phyloP scores from a whole-genome alignment of 164 flowering plant species.

The Santalum album region DNA sequence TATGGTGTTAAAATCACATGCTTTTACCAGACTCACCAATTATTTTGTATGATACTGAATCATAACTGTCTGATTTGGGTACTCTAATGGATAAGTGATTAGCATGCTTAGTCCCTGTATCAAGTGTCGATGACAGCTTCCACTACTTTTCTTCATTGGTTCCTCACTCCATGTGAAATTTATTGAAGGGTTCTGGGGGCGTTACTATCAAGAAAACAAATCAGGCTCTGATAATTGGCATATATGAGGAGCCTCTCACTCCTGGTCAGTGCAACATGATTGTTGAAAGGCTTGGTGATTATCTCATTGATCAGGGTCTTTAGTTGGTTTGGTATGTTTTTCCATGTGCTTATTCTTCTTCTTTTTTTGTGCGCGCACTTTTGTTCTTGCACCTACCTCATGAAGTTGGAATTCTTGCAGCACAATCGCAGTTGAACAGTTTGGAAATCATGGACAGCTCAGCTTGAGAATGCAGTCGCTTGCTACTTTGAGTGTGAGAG shows the following conservation, averaged over 20 bases:
- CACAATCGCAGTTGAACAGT: neutral
- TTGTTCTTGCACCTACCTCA: neutral
- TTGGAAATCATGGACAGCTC: neutral
- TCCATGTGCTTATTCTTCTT: neutral
- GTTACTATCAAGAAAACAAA: conserved; percentile 37
- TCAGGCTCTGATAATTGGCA: conserved; percentile 37
- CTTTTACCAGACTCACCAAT: no score
- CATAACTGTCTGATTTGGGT: no score
- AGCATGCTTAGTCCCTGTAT: no score
- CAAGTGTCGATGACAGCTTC: no score
- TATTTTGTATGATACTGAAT: no score
- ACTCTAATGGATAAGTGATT: no score
- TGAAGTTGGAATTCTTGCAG: conserved; percentile 1
- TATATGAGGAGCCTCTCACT: conserved; percentile 49
- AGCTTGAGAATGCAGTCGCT: neutral
- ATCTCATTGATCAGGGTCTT: conserved; percentile 33
- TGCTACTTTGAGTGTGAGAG: neutral
- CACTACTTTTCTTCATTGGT: neutral
- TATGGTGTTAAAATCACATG: no score
- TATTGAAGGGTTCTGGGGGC: conserved; percentile 45
- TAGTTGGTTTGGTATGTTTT: conserved; percentile 5
- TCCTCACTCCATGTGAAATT: neutral
- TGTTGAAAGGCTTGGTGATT: conserved; percentile 47
- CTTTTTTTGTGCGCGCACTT: neutral
- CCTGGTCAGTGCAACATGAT: conserved; percentile 54